phyloP scores from a whole-genome alignment of 164 flowering plant genomes.

The Aristolochia californica region DNA sequence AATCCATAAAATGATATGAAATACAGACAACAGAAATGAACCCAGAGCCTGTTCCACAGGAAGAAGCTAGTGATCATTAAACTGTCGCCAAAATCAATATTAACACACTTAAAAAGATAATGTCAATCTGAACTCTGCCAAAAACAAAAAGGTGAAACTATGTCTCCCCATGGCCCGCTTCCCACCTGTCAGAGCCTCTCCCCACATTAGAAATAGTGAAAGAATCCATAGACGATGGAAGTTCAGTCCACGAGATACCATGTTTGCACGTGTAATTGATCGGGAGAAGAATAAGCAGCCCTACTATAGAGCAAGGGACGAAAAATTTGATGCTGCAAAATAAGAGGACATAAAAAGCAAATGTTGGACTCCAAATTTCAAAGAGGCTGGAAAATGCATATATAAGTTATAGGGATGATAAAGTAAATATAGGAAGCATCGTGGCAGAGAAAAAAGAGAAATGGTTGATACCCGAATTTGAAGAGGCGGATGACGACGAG shows the following conservation, averaged over 20 bases:
- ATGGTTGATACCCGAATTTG: constrained; percentile 26
- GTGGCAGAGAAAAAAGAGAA: not conserved
- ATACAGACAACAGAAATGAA: constrained; percentile 72
- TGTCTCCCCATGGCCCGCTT: not conserved
- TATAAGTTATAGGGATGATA: no score
- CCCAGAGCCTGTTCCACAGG: constrained; percentile 69
- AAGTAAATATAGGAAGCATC: no score
- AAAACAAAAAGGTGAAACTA: not conserved
- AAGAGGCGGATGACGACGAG: constrained; percentile 35
- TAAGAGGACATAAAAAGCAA: not conserved
- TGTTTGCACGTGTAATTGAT: constrained; percentile 41
- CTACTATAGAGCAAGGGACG: constrained; percentile 47
- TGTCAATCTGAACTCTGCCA: not conserved
- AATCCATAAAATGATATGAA: constrained; percentile 56
- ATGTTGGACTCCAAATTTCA: not conserved
- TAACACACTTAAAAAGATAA: not conserved
- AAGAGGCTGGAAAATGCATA: no score
- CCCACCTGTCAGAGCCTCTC: constrained; percentile 63
- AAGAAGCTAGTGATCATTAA: not conserved
- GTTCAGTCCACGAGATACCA: constrained; percentile 14
- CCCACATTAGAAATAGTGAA: constrained; percentile 64
- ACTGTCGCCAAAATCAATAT: not conserved
- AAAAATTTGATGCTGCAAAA: constrained; percentile 64
- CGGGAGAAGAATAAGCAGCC: constrained; percentile 66
- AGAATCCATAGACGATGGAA: constrained; percentile 39